Base-by-base conservation (phyloP, 768 basidiomycete species). In the Pisolithus tinctorius region DNA sequence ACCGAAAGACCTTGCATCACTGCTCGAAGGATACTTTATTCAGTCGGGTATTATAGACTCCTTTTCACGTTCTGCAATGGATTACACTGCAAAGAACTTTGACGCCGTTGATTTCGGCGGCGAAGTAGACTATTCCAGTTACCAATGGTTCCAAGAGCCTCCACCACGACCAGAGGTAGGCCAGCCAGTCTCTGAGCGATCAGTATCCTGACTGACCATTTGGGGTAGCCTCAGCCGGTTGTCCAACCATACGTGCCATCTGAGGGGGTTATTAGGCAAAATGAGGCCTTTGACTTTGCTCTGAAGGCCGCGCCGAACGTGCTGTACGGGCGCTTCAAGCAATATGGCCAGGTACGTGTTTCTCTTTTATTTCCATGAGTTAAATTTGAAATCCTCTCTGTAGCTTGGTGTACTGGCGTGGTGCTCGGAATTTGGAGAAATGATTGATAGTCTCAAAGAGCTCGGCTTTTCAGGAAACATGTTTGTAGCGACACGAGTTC, bases 361-460 rank as follows among this genome's bases (percentile, higher is more conserved):
- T 45, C 29, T 40, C 16, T 42, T 23, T 31, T 9, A 14, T 17
- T 4, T 6, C 51, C 44, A 30, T 40, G 44, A 43, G 20, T 40
- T 13, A 40, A 38, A 36, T 37, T 44, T 47, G 36, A 50, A 59
- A 11, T 50, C 42, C 45, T 48, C n/a, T n/a, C 45, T 20, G 37
- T 56, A 92, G 89, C 77, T 93, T 44, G 89, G 89, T 48, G 90
- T 91, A n/a, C 75, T 93, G 34, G 89, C 81, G 10, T 93, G 89
- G 89, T 91, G 89, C 63, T 80, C 88, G 16, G 89, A 93, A 66
- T 92, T 93, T 68, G 74, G 80, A 59, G 89, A 93, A 69, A 74
- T 93, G 60, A 86, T 91, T 57, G 88, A 90, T 67, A 78, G 78
- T 56, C 74, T 93, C 54, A 91, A 90, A 71, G 75, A 77, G 7